A percentile compares a stretch with the other conserved stretches of the same genome.
These are phyloP conservation scores for Syncephalastrum monosporum DNA, from an alignment of 371 early-diverging fungal species.

Conservation along the genomic window DNA sequence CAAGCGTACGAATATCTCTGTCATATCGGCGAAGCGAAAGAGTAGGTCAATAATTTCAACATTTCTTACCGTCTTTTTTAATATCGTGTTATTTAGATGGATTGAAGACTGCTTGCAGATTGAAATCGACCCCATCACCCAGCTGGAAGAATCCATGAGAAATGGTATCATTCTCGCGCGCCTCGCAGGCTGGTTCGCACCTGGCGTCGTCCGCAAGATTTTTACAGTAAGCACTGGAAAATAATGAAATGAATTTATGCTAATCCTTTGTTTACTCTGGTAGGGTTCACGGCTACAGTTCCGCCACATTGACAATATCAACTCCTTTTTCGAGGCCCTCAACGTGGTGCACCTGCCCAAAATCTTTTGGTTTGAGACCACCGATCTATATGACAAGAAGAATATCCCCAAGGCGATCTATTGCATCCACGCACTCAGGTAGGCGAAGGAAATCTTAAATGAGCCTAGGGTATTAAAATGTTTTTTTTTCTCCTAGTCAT, in stretches of 20 bases:
- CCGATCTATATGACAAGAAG: constrained; percentile 99
- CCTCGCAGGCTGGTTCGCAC: constrained; percentile 85
- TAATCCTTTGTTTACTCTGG: not conserved
- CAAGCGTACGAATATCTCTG: constrained; percentile 99
- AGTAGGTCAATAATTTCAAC: constrained; percentile 57
- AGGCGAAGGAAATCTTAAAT: constrained; percentile 9
- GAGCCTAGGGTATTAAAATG: not conserved
- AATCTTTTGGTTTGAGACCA: constrained; percentile 97
- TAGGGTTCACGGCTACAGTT: constrained; percentile 87
- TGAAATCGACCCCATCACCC: constrained; percentile 75
- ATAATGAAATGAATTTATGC: not conserved
- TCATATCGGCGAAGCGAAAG: constrained; percentile 98
- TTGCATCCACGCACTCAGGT: constrained; percentile 98
- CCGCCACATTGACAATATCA: constrained; percentile 99
- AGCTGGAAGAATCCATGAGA: constrained; percentile 88
- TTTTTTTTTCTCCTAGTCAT: constrained; percentile 56
- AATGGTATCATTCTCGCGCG: constrained; percentile 95
- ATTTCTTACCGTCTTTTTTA: not conserved
- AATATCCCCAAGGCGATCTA: constrained; percentile 99
- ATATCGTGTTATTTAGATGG: constrained; percentile 66
- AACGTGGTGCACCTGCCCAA: constrained; percentile 81
- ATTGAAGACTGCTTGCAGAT: constrained; percentile 90
- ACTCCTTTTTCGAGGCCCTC: constrained; percentile 87
- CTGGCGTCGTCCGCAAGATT: constrained; percentile 82
- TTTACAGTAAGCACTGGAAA: constrained; percentile 64